These are phyloP conservation scores for Golubevia sp. DNA, from an alignment of 1,284 basidiomycete species.

Conservation along the genomic window DNA sequence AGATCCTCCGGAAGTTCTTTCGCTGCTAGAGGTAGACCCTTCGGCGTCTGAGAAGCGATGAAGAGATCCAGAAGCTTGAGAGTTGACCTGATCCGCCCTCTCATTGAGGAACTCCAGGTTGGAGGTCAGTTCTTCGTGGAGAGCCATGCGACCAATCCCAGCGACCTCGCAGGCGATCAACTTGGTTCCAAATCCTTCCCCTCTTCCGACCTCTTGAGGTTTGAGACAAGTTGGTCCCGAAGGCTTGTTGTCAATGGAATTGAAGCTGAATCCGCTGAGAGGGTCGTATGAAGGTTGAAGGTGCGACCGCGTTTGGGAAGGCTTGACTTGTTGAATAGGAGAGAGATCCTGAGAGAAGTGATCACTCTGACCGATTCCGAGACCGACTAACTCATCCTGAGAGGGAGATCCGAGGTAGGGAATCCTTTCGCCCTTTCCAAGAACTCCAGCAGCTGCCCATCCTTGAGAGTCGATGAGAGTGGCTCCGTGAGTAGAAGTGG, in stretches of 20 bases:
- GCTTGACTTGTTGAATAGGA: background rate
- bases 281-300: background rate
- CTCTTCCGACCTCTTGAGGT: background rate
- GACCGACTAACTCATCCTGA: background rate
- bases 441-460: background rate
- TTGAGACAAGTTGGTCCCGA: background rate
- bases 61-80: background rate
- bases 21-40: conserved; percentile 26
- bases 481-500: background rate
- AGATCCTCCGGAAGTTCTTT: background rate
- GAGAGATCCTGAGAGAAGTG: background rate
- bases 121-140: conserved; percentile 21
- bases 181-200: conserved; percentile 6
- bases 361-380: background rate
- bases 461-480: background rate
- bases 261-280: background rate
- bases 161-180: conserved; percentile 31
- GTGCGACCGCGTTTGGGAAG: no score
- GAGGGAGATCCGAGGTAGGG: background rate
- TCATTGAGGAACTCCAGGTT: background rate
- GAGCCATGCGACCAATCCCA: conserved; percentile 26
- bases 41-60: conserved; percentile 18
- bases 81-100: background rate
- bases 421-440: background rate
- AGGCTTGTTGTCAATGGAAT: background rate